Evolutionary conservation across 1,284 basidiomycete species (phyloP).

Genomic region (Phellinidium pouzarii): DNA sequence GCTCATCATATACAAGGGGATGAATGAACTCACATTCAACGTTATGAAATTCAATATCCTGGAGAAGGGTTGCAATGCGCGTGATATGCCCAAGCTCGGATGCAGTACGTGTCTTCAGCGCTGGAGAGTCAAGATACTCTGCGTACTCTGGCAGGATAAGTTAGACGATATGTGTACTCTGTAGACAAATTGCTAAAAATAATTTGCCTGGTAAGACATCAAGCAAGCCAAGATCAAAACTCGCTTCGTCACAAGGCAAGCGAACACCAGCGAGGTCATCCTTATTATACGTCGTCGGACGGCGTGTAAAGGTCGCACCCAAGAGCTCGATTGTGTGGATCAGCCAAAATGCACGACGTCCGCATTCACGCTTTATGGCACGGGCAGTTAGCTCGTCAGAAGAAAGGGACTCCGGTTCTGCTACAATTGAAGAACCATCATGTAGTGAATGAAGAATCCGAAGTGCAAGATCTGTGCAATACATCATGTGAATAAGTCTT

Average conservation of each 20-base stretch:
- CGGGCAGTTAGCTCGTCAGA: slow-evolving; percentile 50
- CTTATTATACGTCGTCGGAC: slow-evolving; percentile 41
- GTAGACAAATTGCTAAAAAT: slow-evolving; percentile 17
- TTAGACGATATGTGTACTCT: slow-evolving; percentile 16
- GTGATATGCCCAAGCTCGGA: slow-evolving; percentile 70
- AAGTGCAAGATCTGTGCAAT: slow-evolving; percentile 38
- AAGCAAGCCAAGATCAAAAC: slow-evolving; percentile 62
- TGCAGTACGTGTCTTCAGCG: slow-evolving; percentile 50
- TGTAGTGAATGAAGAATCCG: slow-evolving; percentile 59
- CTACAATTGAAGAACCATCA: slow-evolving; percentile 26
- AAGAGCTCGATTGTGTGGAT: slow-evolving; percentile 43
- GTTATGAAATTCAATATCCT: slow-evolving; percentile 34
- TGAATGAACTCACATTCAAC: slow-evolving; percentile 24
- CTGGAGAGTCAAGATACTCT: slow-evolving; percentile 61
- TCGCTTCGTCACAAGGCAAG: slow-evolving; percentile 69
- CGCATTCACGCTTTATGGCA: slow-evolving; percentile 62
- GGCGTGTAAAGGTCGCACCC: slow-evolving; percentile 43
- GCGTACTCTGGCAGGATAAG: slow-evolving; percentile 18
- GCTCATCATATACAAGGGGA: neutral
- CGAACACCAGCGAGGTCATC: slow-evolving; percentile 50
- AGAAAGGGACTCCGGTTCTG: slow-evolving; percentile 43
- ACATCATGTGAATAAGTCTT: neutral
- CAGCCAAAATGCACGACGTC: slow-evolving; percentile 72
- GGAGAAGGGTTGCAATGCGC: slow-evolving; percentile 56
- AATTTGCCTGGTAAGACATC: slow-evolving; percentile 53